These are phyloP conservation scores for Chloranthus sessilifolius DNA, from an alignment of 164 flowering plant genomes.

Conservation along the genomic window DNA sequence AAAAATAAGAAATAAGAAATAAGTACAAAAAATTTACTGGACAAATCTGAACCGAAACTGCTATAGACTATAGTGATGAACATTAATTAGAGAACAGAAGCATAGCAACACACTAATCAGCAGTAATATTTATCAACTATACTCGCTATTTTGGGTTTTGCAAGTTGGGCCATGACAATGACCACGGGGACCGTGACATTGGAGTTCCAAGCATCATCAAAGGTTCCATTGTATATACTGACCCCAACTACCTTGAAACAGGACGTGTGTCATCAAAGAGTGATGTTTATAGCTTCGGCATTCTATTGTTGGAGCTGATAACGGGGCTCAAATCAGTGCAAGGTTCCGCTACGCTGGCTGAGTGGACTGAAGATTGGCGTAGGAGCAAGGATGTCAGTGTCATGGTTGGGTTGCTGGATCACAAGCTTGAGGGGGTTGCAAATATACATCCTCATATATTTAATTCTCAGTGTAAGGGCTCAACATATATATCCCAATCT, in stretches of 20 bases:
- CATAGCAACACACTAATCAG: too few species aligned
- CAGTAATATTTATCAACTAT: too few species aligned
- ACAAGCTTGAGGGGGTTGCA: conserved; percentile 29
- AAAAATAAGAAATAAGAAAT: too few species aligned
- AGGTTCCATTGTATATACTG: conserved; percentile 33
- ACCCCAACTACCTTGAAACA: conserved; percentile 28
- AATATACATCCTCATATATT: conserved; percentile 20
- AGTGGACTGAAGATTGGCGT: conserved; percentile 30
- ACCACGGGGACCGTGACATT: conserved; percentile 8
- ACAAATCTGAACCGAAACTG: too few species aligned
- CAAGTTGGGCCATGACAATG: conserved; percentile 33
- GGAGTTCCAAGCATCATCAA: conserved; percentile 14
- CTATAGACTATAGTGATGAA: too few species aligned
- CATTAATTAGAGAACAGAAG: too few species aligned
- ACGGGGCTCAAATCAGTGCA: conserved; percentile 27
- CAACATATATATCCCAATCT: too few species aligned
- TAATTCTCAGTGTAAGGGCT: too few species aligned
- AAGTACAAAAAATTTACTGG: too few species aligned
- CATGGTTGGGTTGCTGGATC: conserved; percentile 26
- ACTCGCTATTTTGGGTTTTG: conserved; percentile 41
- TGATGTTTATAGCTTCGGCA: too few species aligned
- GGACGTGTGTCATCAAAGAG: conserved; percentile 28
- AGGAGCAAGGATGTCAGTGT: conserved; percentile 15
- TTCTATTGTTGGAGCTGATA: too few species aligned
- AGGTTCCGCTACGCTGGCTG: conserved; percentile 31